A percentile compares a stretch with the other conserved stretches of the same genome.
These are phyloP conservation scores for Suillus clintonianus DNA, from an alignment of 768 basidiomycete genomes.

Conservation along the genomic window DNA sequence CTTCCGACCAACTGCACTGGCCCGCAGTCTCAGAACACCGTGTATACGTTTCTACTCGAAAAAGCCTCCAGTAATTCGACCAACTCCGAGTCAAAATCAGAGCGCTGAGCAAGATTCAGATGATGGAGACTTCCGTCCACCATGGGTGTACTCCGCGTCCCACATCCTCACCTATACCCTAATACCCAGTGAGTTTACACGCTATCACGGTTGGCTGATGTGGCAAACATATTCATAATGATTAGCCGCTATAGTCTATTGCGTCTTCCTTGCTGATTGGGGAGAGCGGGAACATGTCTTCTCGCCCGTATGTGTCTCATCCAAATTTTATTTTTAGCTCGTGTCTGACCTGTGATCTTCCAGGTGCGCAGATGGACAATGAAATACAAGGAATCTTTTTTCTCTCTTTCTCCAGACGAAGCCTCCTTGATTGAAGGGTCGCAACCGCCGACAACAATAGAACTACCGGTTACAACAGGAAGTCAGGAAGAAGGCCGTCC, in stretches of 20 bases:
- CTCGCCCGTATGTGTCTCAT: slow-evolving; percentile 51
- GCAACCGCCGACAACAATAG: neutral
- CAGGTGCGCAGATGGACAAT: slow-evolving; percentile 63
- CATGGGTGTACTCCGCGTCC: slow-evolving; percentile 59
- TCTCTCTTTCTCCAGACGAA: slow-evolving; percentile 62
- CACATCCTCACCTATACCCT: slow-evolving; percentile 53
- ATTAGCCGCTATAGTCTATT: slow-evolving; percentile 55
- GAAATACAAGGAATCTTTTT: slow-evolving; percentile 50
- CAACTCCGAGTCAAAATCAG: neutral
- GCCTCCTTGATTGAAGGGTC: slow-evolving; percentile 21
- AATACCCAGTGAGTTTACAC: slow-evolving; percentile 50
- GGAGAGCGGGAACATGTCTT: slow-evolving; percentile 75
- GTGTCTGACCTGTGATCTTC: neutral
- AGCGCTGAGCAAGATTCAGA: slow-evolving; percentile 14
- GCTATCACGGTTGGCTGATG: neutral
- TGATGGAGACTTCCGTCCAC: slow-evolving; percentile 53
- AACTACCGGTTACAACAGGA: neutral
- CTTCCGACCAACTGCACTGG: slow-evolving; percentile 3
- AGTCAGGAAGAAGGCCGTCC: neutral
- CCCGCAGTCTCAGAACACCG: neutral
- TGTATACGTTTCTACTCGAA: neutral
- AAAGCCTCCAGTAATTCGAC: neutral
- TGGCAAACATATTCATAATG: neutral
- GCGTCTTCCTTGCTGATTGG: slow-evolving; percentile 64
- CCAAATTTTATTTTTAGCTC: neutral